These are phyloP conservation scores for Rhododendron griersonianum DNA, from an alignment of 148 eudicot species.

Conservation along the genomic window DNA sequence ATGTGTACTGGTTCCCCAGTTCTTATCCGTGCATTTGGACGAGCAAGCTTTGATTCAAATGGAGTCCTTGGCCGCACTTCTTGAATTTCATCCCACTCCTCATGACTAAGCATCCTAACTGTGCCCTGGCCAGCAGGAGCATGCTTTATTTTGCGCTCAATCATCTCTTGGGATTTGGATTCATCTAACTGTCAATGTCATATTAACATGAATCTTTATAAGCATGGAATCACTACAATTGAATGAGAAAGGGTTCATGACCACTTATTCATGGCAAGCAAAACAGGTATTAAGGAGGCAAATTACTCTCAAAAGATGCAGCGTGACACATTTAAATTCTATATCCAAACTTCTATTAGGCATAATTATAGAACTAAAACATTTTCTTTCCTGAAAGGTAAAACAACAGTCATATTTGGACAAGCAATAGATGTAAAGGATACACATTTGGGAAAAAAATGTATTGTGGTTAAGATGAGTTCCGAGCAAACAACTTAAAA, in stretches of 20 bases:
- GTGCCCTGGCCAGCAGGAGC: constrained; percentile 90
- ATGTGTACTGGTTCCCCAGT: constrained; percentile 60
- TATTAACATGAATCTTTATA: background rate
- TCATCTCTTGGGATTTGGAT: constrained; percentile 71
- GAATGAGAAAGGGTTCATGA: background rate
- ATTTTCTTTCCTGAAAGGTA: background rate
- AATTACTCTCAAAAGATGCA: background rate
- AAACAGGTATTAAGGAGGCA: background rate
- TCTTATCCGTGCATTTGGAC: constrained; percentile 80
- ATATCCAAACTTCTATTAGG: background rate
- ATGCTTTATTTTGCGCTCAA: constrained; percentile 67
- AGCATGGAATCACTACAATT: background rate
- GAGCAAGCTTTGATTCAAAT: constrained; percentile 89
- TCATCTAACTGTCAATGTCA: constrained; percentile 53
- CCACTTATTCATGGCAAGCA: background rate
- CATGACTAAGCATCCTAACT: constrained; percentile 80
- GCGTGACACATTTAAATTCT: background rate
- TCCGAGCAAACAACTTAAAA: background rate
- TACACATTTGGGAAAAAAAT: background rate
- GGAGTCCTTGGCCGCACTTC: constrained; percentile 94
- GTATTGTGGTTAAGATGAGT: background rate
- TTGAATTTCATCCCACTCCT: constrained; percentile 84
- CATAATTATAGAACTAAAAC: background rate
- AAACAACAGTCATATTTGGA: background rate
- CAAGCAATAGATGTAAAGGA: background rate